Base-by-base conservation (phyloP, 2,329 filamentous ascomycete genomes). In the Xylariaceae sp. region DNA sequence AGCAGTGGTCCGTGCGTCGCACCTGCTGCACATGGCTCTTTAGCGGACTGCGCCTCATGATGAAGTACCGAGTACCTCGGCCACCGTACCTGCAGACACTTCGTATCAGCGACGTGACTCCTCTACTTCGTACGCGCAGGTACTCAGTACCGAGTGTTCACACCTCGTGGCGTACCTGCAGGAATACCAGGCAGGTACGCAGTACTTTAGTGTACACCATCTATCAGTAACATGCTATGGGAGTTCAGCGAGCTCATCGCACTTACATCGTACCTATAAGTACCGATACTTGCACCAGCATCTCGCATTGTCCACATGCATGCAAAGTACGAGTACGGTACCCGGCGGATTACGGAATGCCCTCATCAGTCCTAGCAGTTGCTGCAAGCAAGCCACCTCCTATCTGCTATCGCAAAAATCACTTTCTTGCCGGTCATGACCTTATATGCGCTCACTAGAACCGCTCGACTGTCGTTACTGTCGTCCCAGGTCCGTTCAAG, bases 401-500 rank as follows among this genome's bases (percentile, higher is more conserved):
- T 11, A n/a, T 15, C 53, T 55, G n/a, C 9, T 23, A 44, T 37
- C 10, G 1, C 34, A 5, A 39, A 42, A 4, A 37, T 18, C 50
- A 18, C n/a, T 34, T 30, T 9, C 18, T 9, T 10, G 35, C 30
- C 5, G 53, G 34, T 15, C 30, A 65, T 66, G 62, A 17, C 64
- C 30, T 57, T 58, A 35, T 34, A 23, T 6, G 10, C 60, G 23
- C 53, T 60, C 6, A 48, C 44, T 2, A 17, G 48, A 13, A 7
- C 51, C 8, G 45, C 18, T 18, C 51, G 44, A n/a, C 34, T 45
- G 17, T 37, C 37, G 4, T 30, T 48, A 4, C 51, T 34, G 13
- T 45, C 50, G n/a, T 37, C 34, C 23, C 23, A n/a, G 4, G 13
- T 56, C 34, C 57, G 61, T 18, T 23, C 61, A 3, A 64, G 70